Evolutionary conservation across 192 early-diverging fungal species (phyloP).

Genomic region (Coemansia sp.): DNA sequence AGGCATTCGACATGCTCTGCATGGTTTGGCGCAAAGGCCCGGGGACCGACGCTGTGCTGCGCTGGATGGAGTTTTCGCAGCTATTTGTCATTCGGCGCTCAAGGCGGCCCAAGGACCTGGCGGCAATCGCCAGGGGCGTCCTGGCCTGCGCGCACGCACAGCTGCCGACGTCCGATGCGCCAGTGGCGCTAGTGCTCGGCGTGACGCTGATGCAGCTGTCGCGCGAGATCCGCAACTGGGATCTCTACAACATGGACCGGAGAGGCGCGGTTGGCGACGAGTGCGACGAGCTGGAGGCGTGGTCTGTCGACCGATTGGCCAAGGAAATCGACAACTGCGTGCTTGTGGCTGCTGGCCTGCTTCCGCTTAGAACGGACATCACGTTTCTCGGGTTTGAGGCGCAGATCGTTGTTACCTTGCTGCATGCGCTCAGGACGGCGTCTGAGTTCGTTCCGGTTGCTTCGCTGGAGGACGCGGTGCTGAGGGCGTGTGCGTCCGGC

Average conservation of each 20-base stretch:
- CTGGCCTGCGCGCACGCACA: slow-evolving; percentile 9
- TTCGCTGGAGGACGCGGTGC: background rate
- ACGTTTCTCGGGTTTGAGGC: background rate
- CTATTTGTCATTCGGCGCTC: slow-evolving; percentile 10
- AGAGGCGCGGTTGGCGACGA: slow-evolving; percentile 39
- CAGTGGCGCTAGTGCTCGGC: slow-evolving; percentile 23
- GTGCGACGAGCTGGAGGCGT: slow-evolving; percentile 16
- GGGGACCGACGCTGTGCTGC: background rate
- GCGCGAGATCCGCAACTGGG: slow-evolving; percentile 9
- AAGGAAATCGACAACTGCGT: slow-evolving; percentile 32
- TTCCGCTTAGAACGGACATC: background rate
- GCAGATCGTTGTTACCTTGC: slow-evolving; percentile 10
- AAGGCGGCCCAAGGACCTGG: background rate
- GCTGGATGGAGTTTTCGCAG: slow-evolving; percentile 43
- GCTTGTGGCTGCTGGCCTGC: slow-evolving; percentile 14
- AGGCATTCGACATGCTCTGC: slow-evolving; percentile 36
- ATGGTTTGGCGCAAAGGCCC: slow-evolving; percentile 32
- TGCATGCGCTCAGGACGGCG: slow-evolving; percentile 17
- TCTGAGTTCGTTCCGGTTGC: background rate
- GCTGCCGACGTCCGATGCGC: slow-evolving; percentile 6
- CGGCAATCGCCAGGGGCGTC: background rate
- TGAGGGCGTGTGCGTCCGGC: background rate
- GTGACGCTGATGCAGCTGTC: slow-evolving; percentile 34
- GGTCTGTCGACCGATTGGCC: slow-evolving; percentile 14
- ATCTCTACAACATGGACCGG: background rate